Conservation (phyloP, 1,284 basidiomycete species). For the Leccinum glutinopallens region DNA sequence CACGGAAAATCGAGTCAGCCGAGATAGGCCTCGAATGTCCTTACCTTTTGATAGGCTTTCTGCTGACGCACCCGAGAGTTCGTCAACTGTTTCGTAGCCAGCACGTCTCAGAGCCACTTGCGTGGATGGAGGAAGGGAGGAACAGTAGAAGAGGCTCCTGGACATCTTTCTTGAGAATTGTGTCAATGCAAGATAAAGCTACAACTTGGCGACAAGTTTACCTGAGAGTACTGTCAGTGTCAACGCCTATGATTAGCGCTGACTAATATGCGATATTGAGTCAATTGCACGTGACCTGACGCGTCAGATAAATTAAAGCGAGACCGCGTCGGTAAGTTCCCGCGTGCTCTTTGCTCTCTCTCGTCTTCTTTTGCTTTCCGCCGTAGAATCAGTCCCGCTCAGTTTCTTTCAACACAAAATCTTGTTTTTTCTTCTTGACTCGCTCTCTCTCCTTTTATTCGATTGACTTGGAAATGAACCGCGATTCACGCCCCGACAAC, state of each 20-base stretch:
- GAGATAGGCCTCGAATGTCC: slow-evolving; percentile 9
- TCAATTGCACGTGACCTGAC: slow-evolving; percentile 37
- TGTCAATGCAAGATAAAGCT: slow-evolving; percentile 8
- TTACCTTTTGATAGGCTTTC: slow-evolving; percentile 49
- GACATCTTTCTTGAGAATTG: slow-evolving; percentile 26
- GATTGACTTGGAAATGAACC: slow-evolving; percentile 24
- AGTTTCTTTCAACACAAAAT: slow-evolving; percentile 8
- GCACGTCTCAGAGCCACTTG: slow-evolving; percentile 45
- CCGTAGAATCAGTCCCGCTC: slow-evolving; percentile 22
- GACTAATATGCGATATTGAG: slow-evolving; percentile 7
- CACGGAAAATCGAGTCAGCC: slow-evolving; percentile 1
- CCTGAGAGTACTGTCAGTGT: background rate
- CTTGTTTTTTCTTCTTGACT: slow-evolving; percentile 9
- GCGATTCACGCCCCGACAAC: slow-evolving; percentile 30
- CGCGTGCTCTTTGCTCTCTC: slow-evolving; percentile 24
- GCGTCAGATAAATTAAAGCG: slow-evolving; percentile 37
- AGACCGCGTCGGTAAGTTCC: slow-evolving; percentile 14
- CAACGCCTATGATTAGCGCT: slow-evolving; percentile 18
- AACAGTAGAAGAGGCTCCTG: slow-evolving; percentile 32
- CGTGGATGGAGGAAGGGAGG: slow-evolving; percentile 29
- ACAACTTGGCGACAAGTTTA: background rate
- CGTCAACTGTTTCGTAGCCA: slow-evolving; percentile 54
- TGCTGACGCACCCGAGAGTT: slow-evolving; percentile 42
- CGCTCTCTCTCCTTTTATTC: slow-evolving; percentile 2
- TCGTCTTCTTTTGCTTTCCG: slow-evolving; percentile 23